phyloP scores from a whole-genome alignment of 306 rosid species.

The Carpinus fangiana region DNA sequence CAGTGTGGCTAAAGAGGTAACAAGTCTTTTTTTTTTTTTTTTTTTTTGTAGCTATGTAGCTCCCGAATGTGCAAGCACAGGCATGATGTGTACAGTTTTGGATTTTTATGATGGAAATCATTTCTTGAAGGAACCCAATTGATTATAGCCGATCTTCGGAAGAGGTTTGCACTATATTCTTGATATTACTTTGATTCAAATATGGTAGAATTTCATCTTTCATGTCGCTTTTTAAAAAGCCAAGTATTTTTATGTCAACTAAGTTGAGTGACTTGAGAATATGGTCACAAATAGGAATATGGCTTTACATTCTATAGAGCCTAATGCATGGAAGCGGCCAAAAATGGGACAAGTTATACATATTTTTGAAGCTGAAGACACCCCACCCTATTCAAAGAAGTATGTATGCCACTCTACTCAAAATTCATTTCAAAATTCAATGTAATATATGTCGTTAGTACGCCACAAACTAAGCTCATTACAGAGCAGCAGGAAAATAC shows the following conservation, averaged over 20 bases:
- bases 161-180: constrained; percentile 54
- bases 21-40: background rate
- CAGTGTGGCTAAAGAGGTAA: background rate
- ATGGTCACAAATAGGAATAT: constrained; percentile 76
- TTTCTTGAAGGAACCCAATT: constrained; percentile 84
- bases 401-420: constrained; percentile 37
- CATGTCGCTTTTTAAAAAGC: constrained; percentile 13
- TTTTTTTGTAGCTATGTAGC: constrained; percentile 74
- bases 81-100: constrained; percentile 88
- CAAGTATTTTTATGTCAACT: constrained; percentile 59
- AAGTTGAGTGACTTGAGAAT: constrained; percentile 88
- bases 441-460: background rate
- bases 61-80: constrained; percentile 91
- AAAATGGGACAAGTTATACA: constrained; percentile 87
- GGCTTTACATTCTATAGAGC: constrained; percentile 81
- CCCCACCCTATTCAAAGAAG: constrained; percentile 57
- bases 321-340: constrained; percentile 77
- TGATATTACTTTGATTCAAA: constrained; percentile 7
- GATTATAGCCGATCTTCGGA: constrained; percentile 71
- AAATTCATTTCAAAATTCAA: constrained; percentile 20
- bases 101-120: constrained; percentile 83
- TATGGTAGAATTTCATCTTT: constrained; percentile 8
- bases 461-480: too few relatives aligned
- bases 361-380: constrained; percentile 93
- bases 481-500: too few relatives aligned